Evolutionary conservation across 2,329 filamentous ascomycete genomes (phyloP).

Genomic region (Cercospora sp.): DNA sequence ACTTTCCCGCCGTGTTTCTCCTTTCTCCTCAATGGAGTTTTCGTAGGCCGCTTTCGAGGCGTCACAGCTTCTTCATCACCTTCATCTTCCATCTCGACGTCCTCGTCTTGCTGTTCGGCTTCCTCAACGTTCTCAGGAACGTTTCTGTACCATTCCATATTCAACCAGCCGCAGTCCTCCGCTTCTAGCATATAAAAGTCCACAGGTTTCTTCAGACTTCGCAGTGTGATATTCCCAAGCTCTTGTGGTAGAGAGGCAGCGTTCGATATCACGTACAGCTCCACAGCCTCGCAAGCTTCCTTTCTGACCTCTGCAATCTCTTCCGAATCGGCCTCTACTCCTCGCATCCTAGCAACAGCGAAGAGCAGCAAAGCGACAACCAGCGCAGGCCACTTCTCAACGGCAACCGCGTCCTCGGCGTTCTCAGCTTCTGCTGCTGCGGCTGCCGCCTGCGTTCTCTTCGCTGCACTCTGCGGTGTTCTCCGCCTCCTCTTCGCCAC

Average conservation of each 20-base stretch:
- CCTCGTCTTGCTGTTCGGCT: slow-evolving; percentile 39
- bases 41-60: slow-evolving; percentile 27
- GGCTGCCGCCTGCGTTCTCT: slow-evolving; percentile 14
- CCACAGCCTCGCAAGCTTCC: slow-evolving; percentile 14
- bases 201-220: slow-evolving; percentile 17
- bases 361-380: slow-evolving; percentile 20
- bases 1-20: slow-evolving; percentile 36
- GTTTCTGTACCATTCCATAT: slow-evolving; percentile 32
- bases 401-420: slow-evolving; percentile 8
- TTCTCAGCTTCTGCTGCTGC: slow-evolving; percentile 3
- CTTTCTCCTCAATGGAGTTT: slow-evolving; percentile 39
- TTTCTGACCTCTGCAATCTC: slow-evolving; percentile 11
- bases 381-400: slow-evolving; percentile 25
- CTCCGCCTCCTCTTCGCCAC: not conserved
- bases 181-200: slow-evolving; percentile 28
- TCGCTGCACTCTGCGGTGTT: slow-evolving; percentile 8
- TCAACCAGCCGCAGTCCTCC: slow-evolving; percentile 29
- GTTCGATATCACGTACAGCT: slow-evolving; percentile 2
- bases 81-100: slow-evolving; percentile 13
- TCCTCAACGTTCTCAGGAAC: slow-evolving; percentile 27
- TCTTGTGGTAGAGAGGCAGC: slow-evolving; percentile 15
- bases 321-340: slow-evolving; percentile 9
- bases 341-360: slow-evolving; percentile 20
- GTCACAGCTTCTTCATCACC: slow-evolving; percentile 14
- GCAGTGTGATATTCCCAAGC: not conserved